Conservation (phyloP, 108 stramenopile genomes). For the Cyclotella sp. region DNA sequence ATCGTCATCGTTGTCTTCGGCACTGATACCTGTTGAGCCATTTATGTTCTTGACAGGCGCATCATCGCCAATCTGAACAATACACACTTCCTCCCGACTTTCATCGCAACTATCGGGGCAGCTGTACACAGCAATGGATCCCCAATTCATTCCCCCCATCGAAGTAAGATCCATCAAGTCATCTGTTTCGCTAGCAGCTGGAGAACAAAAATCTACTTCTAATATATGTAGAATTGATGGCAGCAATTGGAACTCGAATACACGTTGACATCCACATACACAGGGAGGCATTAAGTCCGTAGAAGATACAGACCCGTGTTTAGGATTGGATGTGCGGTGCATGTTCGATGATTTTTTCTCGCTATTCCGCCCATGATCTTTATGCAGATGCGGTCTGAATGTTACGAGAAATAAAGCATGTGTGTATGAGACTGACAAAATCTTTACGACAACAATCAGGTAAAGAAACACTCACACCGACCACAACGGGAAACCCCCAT, state of each 20-base stretch:
- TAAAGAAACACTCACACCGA: constrained; percentile 66
- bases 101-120: constrained; percentile 63
- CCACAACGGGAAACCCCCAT: constrained; percentile 84
- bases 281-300: constrained; percentile 47
- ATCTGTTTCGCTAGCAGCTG: background rate
- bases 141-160: constrained; percentile 83
- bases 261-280: constrained; percentile 55
- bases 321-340: background rate
- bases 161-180: constrained; percentile 41
- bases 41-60: constrained; percentile 34
- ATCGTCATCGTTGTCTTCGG: constrained; percentile 8
- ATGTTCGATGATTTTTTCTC: constrained; percentile 13
- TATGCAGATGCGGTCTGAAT: constrained; percentile 3
- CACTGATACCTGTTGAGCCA: background rate
- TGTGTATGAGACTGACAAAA: background rate
- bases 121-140: constrained; percentile 78
- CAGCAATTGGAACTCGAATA: constrained; percentile 78
- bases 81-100: constrained; percentile 57
- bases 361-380: background rate
- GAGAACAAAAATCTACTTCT: constrained; percentile 63
- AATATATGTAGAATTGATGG: constrained; percentile 79
- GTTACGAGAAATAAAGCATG: background rate
- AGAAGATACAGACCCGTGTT: background rate
- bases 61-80: constrained; percentile 59
- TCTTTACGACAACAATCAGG: background rate